Evolutionary conservation across 2,329 filamentous ascomycete genomes (phyloP).

Genomic region (Neonectria ditissima): DNA sequence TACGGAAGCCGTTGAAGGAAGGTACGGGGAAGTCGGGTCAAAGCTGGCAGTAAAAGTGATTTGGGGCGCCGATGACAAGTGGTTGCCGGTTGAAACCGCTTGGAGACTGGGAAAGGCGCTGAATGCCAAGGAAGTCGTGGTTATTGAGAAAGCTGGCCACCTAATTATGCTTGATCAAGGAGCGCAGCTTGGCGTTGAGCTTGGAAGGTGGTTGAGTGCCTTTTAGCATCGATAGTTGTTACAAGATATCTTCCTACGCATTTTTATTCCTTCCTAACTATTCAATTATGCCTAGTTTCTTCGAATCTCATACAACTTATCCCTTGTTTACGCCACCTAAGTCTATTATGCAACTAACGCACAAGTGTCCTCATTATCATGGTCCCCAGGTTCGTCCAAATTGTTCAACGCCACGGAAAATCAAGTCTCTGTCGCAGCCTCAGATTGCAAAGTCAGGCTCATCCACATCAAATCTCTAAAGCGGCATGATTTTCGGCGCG

Average conservation of each 20-base stretch:
- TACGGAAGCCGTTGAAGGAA: slow-evolving; percentile 50
- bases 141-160: slow-evolving; percentile 55
- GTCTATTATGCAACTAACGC: too few species aligned
- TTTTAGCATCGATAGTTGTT: background rate
- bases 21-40: slow-evolving; percentile 51
- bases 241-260: background rate
- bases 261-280: too few species aligned
- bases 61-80: slow-evolving; percentile 58
- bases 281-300: too few species aligned
- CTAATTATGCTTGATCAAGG: slow-evolving; percentile 58
- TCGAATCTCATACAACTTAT: too few species aligned
- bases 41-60: slow-evolving; percentile 55
- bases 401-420: too few species aligned
- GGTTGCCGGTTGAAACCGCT: slow-evolving; percentile 56
- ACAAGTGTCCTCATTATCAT: too few species aligned
- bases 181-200: slow-evolving; percentile 53
- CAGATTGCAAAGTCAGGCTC: too few species aligned
- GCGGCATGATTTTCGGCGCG: too few species aligned
- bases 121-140: slow-evolving; percentile 48
- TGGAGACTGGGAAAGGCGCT: slow-evolving; percentile 43
- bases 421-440: too few species aligned
- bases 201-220: slow-evolving; percentile 48
- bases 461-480: too few species aligned
- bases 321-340: too few species aligned
- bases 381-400: too few species aligned